Evolutionary conservation across 164 flowering plant species (phyloP).

Genomic region (Nymphaea colorata): DNA sequence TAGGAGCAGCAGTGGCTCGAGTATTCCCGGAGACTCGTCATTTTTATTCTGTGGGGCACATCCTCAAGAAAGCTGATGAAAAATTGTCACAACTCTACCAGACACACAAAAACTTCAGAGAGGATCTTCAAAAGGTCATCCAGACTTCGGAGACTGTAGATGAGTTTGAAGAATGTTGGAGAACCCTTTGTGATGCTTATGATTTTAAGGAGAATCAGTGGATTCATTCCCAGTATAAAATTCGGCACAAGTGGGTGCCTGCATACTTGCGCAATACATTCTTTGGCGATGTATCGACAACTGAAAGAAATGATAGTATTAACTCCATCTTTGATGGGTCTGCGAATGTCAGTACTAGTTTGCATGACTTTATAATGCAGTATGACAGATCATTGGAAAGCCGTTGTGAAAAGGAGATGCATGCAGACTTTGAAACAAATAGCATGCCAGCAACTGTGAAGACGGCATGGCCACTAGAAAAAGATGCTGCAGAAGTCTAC

Average conservation of each 20-base stretch:
- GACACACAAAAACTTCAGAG: not conserved
- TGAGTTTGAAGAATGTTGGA: slow-evolving; percentile 10
- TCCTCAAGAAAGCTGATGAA: slow-evolving; percentile 3
- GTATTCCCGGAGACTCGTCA: slow-evolving; percentile 10
- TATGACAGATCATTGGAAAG: slow-evolving; percentile 6
- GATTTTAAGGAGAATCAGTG: slow-evolving; percentile 6
- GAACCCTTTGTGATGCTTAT: not conserved
- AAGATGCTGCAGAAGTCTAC: slow-evolving; percentile 4
- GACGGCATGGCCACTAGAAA: slow-evolving; percentile 8
- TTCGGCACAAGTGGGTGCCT: slow-evolving; percentile 8
- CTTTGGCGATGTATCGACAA: slow-evolving; percentile 4
- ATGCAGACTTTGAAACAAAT: slow-evolving; percentile 2
- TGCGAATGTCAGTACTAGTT: slow-evolving; percentile 1
- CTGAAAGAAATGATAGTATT: slow-evolving; percentile 3
- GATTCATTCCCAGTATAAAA: slow-evolving; percentile 4
- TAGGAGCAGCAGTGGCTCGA: slow-evolving; percentile 7
- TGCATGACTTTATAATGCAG: slow-evolving; percentile 4
- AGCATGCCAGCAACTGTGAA: slow-evolving; percentile 3
- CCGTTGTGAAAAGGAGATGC: slow-evolving; percentile 4
- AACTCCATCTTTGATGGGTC: slow-evolving; percentile 7
- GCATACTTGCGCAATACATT: slow-evolving; percentile 8
- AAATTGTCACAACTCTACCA: not conserved
- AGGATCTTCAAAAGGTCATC: slow-evolving; percentile 5
- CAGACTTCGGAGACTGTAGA: not conserved
- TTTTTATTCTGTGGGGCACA: slow-evolving; percentile 3